These are phyloP conservation scores for Erodium trifolium DNA, from an alignment of 441 rosid species.

Conservation along the genomic window DNA sequence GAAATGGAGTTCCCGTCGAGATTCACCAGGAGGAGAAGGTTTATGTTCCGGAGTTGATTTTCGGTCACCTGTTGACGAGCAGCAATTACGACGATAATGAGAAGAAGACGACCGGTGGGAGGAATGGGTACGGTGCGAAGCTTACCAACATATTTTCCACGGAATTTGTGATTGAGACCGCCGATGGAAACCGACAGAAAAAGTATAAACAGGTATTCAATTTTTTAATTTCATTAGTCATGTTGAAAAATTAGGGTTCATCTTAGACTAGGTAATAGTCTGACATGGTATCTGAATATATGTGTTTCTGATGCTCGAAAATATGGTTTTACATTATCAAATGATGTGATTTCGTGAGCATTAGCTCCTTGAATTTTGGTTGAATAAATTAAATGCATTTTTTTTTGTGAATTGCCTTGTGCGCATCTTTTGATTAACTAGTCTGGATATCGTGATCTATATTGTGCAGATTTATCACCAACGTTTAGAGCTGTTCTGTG, in stretches of 20 bases:
- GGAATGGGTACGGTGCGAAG: constrained; percentile 95
- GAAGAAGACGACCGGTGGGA: constrained; percentile 95
- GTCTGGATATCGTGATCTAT: background rate
- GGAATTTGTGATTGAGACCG: constrained; percentile 80
- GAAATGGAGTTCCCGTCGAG: constrained; percentile 91
- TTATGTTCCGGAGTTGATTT: constrained; percentile 85
- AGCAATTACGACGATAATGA: constrained; percentile 74
- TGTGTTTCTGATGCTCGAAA: background rate
- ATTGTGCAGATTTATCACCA: background rate
- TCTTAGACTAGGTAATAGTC: background rate
- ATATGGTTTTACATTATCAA: too few species aligned
- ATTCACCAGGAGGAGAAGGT: constrained; percentile 84
- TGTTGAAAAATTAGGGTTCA: background rate
- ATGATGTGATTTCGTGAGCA: background rate
- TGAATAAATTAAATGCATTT: background rate
- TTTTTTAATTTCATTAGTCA: background rate
- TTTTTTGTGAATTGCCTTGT: background rate
- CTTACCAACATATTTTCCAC: constrained; percentile 83
- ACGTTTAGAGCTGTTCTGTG: background rate
- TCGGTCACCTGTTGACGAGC: constrained; percentile 81
- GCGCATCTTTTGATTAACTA: background rate
- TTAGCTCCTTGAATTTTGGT: background rate
- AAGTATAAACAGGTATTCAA: constrained; percentile 74
- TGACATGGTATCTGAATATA: background rate
- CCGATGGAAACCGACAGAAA: constrained; percentile 66